Evolutionary conservation across 345 rosid genomes (phyloP).

Genomic region (Moricandia arvensis): DNA sequence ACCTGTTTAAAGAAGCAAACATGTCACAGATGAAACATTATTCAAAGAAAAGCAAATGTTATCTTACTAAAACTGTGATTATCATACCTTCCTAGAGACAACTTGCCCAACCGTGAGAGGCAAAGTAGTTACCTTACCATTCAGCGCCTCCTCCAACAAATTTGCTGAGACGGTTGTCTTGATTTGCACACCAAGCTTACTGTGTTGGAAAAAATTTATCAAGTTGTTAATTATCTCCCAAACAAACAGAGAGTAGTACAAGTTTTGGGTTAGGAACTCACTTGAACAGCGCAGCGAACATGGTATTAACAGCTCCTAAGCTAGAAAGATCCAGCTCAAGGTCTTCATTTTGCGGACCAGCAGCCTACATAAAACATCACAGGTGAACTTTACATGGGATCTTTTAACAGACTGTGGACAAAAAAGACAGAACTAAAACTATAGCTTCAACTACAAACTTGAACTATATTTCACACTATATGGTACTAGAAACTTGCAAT

Average conservation of each 20-base stretch:
- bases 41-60: no score
- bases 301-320: slow-evolving; percentile 91
- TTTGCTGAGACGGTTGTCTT: slow-evolving; percentile 93
- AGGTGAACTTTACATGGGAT: background rate
- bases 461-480: background rate
- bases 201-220: slow-evolving; percentile 17
- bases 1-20: slow-evolving; percentile 60
- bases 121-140: slow-evolving; percentile 59
- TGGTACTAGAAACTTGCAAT: background rate
- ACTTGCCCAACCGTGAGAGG: slow-evolving; percentile 60
- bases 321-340: slow-evolving; percentile 96
- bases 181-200: slow-evolving; percentile 97
- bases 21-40: background rate
- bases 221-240: background rate
- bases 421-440: no score
- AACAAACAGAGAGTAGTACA: background rate
- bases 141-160: slow-evolving; percentile 81
- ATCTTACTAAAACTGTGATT: no score
- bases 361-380: slow-evolving; percentile 50
- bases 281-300: slow-evolving; percentile 97
- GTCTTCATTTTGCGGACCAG: slow-evolving; percentile 73
- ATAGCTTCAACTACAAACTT: no score
- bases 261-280: slow-evolving; percentile 13
- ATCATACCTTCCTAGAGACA: slow-evolving; percentile 70
- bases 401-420: no score